Evolutionary conservation across 768 basidiomycete species (phyloP), one percentile per base, ranked within the genome.

Genomic region (Leucogyrophana mollusca): DNA sequence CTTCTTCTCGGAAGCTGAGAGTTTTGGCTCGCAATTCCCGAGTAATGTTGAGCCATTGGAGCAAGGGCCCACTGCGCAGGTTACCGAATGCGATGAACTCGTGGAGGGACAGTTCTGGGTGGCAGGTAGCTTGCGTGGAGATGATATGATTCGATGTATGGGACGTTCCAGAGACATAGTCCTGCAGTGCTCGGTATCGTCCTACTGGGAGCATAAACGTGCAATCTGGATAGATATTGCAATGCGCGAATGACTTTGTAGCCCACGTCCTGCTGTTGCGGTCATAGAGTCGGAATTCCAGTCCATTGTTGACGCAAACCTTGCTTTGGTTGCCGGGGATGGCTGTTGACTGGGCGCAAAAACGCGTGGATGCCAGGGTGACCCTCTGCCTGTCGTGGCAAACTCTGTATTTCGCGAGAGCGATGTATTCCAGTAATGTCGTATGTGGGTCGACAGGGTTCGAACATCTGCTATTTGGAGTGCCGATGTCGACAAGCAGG

Each of bases 31-130:
- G 63, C n/a, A 81, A 51, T 49, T 76, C 76, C n/a, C 72, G 67
- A 10, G 67, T 47, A 32, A 81, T 70, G 47, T 80, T 80, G 32
- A 71, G 56, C 78, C 77, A 79, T 40, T 80, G 78, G 0, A 81
- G 50, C 2, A 47, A 56, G 0, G 62, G 47, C 0, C 79, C 78
- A 30, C 71, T 66, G 4, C 80, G 74, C 27, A 81, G 50, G 40
- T 65, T 60, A 9, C 68, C 71, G 41, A 77, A 81, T 0, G 72
- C 64, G 10, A 71, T 59, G 25, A 62, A 73, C 44, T 81, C 78
- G 22, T 81, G 76, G 2, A 76, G 49, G 7, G 51, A 66, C 18
- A 81, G 56, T 5, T 70, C 60, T 17, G 41, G 37, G 4, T 70
- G 72, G 43, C 77, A 79, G 8, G 65, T 56, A 0, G 49, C 48